These are phyloP conservation scores for Calocybe cyanea DNA, from an alignment of 768 basidiomycete genomes.

Conservation along the genomic window DNA sequence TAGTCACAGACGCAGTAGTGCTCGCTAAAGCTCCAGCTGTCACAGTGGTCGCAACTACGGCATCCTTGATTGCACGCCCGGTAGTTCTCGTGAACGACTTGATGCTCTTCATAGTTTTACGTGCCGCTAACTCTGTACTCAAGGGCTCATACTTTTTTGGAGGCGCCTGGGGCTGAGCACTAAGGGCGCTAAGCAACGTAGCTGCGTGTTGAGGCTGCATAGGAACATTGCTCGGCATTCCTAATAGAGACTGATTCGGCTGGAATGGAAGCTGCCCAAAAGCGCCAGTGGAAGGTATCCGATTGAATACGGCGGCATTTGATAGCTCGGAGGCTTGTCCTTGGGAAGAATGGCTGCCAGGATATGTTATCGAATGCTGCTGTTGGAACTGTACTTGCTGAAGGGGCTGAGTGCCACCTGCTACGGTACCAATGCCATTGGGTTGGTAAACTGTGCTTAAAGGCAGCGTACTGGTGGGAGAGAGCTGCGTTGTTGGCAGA, in stretches of 20 bases:
- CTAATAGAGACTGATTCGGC: too few relatives aligned
- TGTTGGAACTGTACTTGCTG: neutral
- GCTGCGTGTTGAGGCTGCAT: too few relatives aligned
- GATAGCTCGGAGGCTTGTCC: neutral
- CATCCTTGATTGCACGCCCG: too few relatives aligned
- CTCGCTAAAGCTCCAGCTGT: neutral
- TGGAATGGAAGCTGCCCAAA: too few relatives aligned
- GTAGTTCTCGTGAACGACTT: neutral
- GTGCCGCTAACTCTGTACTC: neutral
- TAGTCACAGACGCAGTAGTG: neutral
- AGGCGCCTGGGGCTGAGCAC: neutral
- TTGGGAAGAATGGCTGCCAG: neutral
- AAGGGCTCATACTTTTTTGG: neutral
- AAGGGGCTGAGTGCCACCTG: too few relatives aligned
- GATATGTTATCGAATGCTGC: neutral
- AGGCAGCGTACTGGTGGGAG: neutral
- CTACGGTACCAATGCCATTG: too few relatives aligned
- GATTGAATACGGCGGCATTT: neutral
- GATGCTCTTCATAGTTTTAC: neutral
- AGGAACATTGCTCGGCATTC: too few relatives aligned
- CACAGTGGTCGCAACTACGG: too few relatives aligned
- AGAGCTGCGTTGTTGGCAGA: neutral
- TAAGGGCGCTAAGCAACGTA: too few relatives aligned
- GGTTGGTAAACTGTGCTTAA: too few relatives aligned
- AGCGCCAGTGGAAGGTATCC: too few relatives aligned